phyloP scores from a whole-genome alignment of 139 green algal species.

The Tetraselmis chui region DNA sequence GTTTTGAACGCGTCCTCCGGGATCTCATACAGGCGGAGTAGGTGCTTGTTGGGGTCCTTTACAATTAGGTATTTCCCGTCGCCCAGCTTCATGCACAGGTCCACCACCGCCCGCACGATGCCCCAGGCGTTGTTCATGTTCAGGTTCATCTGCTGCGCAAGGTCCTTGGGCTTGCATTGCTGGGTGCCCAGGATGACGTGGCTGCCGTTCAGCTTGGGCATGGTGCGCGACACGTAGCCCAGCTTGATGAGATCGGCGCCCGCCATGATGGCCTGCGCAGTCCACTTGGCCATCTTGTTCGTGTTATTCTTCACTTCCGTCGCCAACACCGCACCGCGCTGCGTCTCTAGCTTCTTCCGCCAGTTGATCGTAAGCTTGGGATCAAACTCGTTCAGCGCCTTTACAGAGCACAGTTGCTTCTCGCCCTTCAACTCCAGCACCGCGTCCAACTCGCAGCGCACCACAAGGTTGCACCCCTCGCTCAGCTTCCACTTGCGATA shows the following conservation, averaged over 20 bases:
- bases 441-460: constrained; percentile 88
- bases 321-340: constrained; percentile 91
- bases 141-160: constrained; percentile 90
- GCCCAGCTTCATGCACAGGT: constrained; percentile 72
- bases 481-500: constrained; percentile 81
- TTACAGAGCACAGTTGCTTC: constrained; percentile 71
- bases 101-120: constrained; percentile 80
- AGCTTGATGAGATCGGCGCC: constrained; percentile 93
- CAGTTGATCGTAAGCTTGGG: constrained; percentile 77
- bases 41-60: constrained; percentile 91
- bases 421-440: constrained; percentile 57
- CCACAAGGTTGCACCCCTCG: constrained; percentile 60
- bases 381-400: constrained; percentile 96
- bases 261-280: constrained; percentile 76
- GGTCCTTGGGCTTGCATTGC: constrained; percentile 80
- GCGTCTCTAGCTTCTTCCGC: constrained; percentile 90
- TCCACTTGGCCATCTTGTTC: constrained; percentile 91
- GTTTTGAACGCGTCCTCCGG: constrained; percentile 59
- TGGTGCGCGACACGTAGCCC: constrained; percentile 59
- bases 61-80: constrained; percentile 36
- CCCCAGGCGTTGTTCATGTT: constrained; percentile 95
- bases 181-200: constrained; percentile 88
- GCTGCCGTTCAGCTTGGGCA: constrained; percentile 65
- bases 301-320: constrained; percentile 81
- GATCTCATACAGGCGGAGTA: constrained; percentile 75